Percentiles rank a stretch among this genome's conserved stretches.
These are phyloP conservation scores for Boletus rubescentipes DNA, from an alignment of 768 basidiomycete species.

Conservation along the genomic window DNA sequence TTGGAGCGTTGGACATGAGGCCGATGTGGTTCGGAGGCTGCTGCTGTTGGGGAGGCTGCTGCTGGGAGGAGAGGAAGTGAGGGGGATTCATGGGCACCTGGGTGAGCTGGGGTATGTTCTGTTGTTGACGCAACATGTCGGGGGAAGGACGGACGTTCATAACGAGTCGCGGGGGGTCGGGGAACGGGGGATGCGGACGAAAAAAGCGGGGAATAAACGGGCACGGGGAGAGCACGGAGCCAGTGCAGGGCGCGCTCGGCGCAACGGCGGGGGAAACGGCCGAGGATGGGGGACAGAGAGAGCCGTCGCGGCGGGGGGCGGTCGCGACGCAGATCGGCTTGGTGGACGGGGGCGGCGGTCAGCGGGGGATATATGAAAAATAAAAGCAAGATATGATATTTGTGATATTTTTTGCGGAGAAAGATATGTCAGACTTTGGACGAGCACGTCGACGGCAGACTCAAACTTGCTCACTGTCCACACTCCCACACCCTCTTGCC, in stretches of 20 bases:
- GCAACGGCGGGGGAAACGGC: background rate
- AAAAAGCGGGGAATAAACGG: constrained; percentile 1
- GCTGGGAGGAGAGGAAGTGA: constrained; percentile 41
- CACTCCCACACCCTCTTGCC: constrained; percentile 32
- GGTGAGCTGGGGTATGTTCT: constrained; percentile 41
- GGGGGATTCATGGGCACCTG: constrained; percentile 36
- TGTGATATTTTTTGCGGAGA: constrained; percentile 27
- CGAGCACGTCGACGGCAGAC: constrained; percentile 33
- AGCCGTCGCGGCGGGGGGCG: constrained; percentile 8
- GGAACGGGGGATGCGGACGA: background rate
- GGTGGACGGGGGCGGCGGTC: constrained; percentile 3
- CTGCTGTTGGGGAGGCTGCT: constrained; percentile 35
- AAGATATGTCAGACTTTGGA: constrained; percentile 27
- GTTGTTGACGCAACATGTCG: constrained; percentile 47
- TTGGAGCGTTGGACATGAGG: constrained; percentile 36
- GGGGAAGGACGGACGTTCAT: constrained; percentile 50
- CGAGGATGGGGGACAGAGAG: constrained; percentile 2
- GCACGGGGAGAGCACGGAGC: background rate
- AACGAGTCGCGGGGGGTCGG: background rate
- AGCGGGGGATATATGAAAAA: constrained; percentile 15
- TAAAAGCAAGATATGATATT: constrained; percentile 29
- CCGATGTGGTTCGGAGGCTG: constrained; percentile 36
- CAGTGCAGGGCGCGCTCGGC: constrained; percentile 3
- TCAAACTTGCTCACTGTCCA: constrained; percentile 19
- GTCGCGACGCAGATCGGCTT: constrained; percentile 21